Percentiles rank a stretch among this genome's conserved stretches.
These are phyloP conservation scores for Thinopyrum elongatum DNA, from an alignment of 176 grass and related monocot genomes.

Conservation along the genomic window DNA sequence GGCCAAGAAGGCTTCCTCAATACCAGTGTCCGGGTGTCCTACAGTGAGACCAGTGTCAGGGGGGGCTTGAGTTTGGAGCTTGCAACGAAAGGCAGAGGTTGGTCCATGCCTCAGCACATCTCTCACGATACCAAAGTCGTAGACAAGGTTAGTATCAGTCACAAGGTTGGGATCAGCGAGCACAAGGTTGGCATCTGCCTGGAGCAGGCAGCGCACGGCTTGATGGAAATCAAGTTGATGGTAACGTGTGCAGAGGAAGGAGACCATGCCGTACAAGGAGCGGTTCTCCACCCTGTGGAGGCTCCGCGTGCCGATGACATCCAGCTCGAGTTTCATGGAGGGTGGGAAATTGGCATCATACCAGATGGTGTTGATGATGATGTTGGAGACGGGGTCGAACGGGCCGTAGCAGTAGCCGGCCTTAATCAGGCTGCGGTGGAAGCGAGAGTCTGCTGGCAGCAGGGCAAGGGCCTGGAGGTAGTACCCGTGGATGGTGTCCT, in stretches of 20 bases:
- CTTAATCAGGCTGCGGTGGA: no score
- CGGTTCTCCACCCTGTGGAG: conserved; percentile 1
- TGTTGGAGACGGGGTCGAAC: no score
- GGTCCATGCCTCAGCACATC: no score
- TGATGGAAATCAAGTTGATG: not conserved
- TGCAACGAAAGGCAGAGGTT: no score
- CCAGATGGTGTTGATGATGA: conserved; percentile 21
- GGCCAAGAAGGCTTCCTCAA: not conserved
- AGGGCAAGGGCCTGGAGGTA: not conserved
- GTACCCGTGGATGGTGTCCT: not conserved
- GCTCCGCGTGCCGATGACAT: not conserved
- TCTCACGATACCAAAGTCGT: no score
- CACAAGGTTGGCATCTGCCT: not conserved
- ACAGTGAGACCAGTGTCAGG: not conserved
- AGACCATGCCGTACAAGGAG: not conserved
- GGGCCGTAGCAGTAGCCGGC: no score
- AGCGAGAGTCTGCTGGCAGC: not conserved
- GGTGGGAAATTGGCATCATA: not conserved
- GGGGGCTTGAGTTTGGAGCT: not conserved
- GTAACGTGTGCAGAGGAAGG: conserved; percentile 2
- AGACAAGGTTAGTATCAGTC: no score
- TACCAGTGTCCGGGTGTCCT: not conserved
- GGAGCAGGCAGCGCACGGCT: not conserved
- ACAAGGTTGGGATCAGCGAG: not conserved
- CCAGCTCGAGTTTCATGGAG: not conserved